Conservation (phyloP, 805 yeast genomes). For the Candida piceae region DNA sequence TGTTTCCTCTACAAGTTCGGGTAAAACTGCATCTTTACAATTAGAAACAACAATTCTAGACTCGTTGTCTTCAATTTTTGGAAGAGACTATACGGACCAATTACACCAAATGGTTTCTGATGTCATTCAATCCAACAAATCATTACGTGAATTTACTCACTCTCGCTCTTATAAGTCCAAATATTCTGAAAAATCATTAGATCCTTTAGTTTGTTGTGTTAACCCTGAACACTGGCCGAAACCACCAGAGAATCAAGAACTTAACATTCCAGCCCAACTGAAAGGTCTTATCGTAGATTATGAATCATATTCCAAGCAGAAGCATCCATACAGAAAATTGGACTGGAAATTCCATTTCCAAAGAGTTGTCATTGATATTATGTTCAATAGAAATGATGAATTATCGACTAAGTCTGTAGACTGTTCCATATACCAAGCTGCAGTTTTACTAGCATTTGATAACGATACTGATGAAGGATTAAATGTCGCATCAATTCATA, state of each 20-base stretch:
- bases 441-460: constrained; percentile 35
- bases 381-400: constrained; percentile 26
- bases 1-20: constrained; percentile 1
- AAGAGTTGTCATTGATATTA: constrained; percentile 31
- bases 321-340: constrained; percentile 16
- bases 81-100: constrained; percentile 17
- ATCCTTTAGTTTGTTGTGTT: constrained; percentile 10
- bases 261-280: constrained; percentile 13
- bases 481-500: constrained; percentile 20
- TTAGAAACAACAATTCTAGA: constrained; percentile 9
- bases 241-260: constrained; percentile 18
- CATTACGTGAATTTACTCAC: constrained; percentile 3
- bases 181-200: neutral
- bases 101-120: constrained; percentile 14
- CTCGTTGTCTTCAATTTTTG: constrained; percentile 7
- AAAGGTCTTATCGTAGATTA: constrained; percentile 3
- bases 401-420: constrained; percentile 14
- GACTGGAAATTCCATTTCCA: constrained; percentile 43
- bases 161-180: neutral
- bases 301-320: constrained; percentile 8
- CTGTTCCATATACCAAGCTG: constrained; percentile 41
- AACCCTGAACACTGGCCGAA: constrained; percentile 16
- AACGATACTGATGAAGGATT: constrained; percentile 11
- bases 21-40: constrained; percentile 3
- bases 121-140: constrained; percentile 10